Evolutionary conservation across 495 filamentous ascomycete species (phyloP).

Genomic region (Lophium mytilinum): DNA sequence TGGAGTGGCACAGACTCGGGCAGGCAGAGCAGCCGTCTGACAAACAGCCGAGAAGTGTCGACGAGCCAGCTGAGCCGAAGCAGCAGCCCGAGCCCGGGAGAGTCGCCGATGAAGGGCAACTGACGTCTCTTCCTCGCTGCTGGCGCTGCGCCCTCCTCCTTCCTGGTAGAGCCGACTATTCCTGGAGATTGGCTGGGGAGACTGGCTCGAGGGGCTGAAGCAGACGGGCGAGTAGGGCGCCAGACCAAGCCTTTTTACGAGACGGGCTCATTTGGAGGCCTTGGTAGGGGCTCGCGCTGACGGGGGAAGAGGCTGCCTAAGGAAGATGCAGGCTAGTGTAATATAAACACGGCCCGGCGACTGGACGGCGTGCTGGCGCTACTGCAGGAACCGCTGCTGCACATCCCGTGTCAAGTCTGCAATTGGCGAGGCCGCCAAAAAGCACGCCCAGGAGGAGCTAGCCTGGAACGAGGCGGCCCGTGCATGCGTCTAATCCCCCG

Average conservation of each 20-base stretch:
- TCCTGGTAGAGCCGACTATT: conserved; percentile 5
- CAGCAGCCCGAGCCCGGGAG: no score
- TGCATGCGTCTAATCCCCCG: neutral
- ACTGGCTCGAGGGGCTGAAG: conserved; percentile 8
- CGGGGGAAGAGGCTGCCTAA: neutral
- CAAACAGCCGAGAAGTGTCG: no score
- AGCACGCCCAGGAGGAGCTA: neutral
- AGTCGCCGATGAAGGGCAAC: no score
- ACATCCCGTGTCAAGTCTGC: neutral
- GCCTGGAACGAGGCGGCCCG: neutral
- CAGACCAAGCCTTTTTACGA: neutral
- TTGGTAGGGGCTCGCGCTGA: neutral
- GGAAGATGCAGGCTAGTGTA: no score
- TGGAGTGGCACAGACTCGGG: no score
- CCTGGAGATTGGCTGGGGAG: conserved; percentile 13
- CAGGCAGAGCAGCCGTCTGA: no score
- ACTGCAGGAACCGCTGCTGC: conserved; percentile 5
- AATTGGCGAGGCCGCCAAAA: neutral
- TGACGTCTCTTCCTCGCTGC: neutral
- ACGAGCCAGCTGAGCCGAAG: no score
- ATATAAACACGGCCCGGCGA: neutral
- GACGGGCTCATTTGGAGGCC: neutral
- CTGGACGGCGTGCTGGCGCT: neutral
- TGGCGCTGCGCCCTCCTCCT: neutral
- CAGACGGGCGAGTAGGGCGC: neutral